Base-by-base conservation (phyloP, 2,329 filamentous ascomycete species). In the Calycina marina region DNA sequence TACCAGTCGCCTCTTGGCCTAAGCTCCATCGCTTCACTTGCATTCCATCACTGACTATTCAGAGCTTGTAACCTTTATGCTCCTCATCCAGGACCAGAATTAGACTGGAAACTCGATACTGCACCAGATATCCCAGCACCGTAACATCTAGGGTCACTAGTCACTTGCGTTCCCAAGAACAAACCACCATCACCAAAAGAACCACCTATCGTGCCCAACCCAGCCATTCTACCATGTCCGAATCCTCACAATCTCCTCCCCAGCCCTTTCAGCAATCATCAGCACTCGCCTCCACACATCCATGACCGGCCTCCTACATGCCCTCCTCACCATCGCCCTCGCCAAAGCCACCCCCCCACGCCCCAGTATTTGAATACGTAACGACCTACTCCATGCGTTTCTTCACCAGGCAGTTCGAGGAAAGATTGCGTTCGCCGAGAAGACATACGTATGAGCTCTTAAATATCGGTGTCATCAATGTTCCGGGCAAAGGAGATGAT, bases 371-470 rank as follows among this genome's bases (percentile, higher is more conserved):
- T 6, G 32, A 37, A n/a, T 5, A 31, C 10, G 18, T 24, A 4
- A 37, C 38, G 13, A 27, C 14, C 9, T 14, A 27, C 12, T n/a
- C 18, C 4, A 12, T 39, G 9, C 16, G 18, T 18, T 25, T 26
- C 6, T 15, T 22, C 3, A n/a, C 8, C 20, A 22, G n/a, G n/a
- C 20, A 3, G n/a, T 22, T 22, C 17, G 13, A 49, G 39, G 0
- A 45, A 45, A 8, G 44, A 39, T 26, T 45, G 45, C 46, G 11
- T 38, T 39, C 2, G 35, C 14, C 11, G 31, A 42, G 6, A 17
- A 10, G n/a, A 38, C 29, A 5, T 4, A 38, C 39, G 5, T 48
- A 46, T 15, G 46, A 48, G 22, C n/a, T 47, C 5, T 46, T 41
- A 2, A 48, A 48, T 35, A 26, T 48, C 2, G 46, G 46, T 5